Evolutionary conservation across 1,284 basidiomycete species (phyloP).

Genomic region (Jaminaea rosea): DNA sequence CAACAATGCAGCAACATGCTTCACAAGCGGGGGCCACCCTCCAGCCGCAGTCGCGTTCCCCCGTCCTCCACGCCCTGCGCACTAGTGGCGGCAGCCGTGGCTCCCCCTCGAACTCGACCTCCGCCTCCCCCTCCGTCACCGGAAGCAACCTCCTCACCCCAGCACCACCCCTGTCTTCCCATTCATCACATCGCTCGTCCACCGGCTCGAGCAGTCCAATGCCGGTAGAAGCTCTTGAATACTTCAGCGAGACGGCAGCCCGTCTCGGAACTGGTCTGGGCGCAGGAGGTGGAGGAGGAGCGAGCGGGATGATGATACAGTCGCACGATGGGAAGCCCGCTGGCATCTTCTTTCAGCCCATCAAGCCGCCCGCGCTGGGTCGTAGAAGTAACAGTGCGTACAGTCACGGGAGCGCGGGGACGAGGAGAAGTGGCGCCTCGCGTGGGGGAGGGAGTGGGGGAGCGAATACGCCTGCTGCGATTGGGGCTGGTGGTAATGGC

Average conservation of each 20-base stretch:
- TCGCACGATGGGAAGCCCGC: slow-evolving; percentile 84
- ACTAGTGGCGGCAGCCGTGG: no score
- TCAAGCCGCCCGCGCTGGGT: not conserved
- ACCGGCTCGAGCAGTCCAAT: slow-evolving; percentile 20
- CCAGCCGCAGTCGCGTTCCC: no score
- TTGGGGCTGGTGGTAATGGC: no score
- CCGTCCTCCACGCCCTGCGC: no score
- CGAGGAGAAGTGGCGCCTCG: no score
- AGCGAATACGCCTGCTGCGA: no score
- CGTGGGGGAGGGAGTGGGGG: no score
- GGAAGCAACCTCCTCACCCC: no score
- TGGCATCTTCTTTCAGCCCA: slow-evolving; percentile 88
- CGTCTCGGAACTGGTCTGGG: no score
- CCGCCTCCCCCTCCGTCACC: not conserved
- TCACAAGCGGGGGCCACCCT: not conserved
- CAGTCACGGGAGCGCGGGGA: no score
- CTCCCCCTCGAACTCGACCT: not conserved
- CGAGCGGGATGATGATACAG: slow-evolving; percentile 80
- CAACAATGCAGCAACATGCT: no score
- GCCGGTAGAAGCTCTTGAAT: slow-evolving; percentile 64
- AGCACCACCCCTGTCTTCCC: not conserved
- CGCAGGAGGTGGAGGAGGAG: slow-evolving; percentile 65
- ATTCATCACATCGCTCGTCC: not conserved
- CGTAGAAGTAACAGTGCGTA: no score
- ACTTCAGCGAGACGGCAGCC: slow-evolving; percentile 67